Evolutionary conservation across 345 rosid species (phyloP), one percentile per base, ranked within the genome.

Genomic region (Eucalyptus rudis): DNA sequence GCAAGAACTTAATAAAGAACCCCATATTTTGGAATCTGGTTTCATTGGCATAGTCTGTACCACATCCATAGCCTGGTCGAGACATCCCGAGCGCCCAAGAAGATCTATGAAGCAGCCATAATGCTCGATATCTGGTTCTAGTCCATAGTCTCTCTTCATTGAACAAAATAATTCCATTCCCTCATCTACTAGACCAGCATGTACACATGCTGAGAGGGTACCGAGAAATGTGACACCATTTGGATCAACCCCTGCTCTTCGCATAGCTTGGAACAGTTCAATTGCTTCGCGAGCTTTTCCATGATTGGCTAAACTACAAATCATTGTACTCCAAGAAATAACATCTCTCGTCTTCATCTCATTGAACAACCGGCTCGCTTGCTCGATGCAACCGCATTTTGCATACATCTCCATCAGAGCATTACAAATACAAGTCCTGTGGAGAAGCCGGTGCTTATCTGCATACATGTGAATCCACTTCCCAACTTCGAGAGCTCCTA

Each of bases 31-130:
- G 54, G 90, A 97, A 91, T 96, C 96, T 66, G 98, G 97, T 90
- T 94, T 92, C 90, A 95, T 86, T 6, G 98, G 97, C 97, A 97
- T 97, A 76, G 91, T 91, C 44, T 89, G 91, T 58, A 95, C 94
- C 85, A 96, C 93, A 88, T 92, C 87, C 83, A 91, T 89, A 4
- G 98, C 98, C 90, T 97, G 96, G 90, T 91, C 91, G n/a, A 96
- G 91, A 89, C 92, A 93, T n/a, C 98, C 98, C 1, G 91, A 94
- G 58, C 97, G 96, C 84, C 98, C 96, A 86, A 97, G 89, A 86
- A 97, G 96, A 90, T 97, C 96, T 90, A 96, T 90, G 93, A 97
- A 92, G 90, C 97, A 97, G 68, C 99, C 98, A 86, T 96, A 97
- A 91, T 96, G 98, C 93, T 97, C 96, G 36, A 95, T 92, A 88